Conservation (phyloP, 805 yeast species). For the Candida rishiriensis region DNA sequence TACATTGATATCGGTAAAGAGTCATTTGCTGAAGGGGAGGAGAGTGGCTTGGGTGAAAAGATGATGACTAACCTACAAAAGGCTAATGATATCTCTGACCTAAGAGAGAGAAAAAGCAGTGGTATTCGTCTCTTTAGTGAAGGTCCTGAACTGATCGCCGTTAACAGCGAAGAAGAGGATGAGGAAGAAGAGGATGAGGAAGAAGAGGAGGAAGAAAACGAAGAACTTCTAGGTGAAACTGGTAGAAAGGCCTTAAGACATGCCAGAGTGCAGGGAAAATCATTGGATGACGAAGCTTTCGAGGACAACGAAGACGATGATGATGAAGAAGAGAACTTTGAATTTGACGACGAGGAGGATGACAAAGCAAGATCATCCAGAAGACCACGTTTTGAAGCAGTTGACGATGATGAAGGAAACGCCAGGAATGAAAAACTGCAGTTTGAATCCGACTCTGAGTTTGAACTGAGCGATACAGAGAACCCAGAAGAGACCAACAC, state of each 20-base stretch:
- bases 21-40: constrained; percentile 25
- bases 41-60: constrained; percentile 78
- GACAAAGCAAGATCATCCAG: constrained; percentile 34
- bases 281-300: constrained; percentile 41
- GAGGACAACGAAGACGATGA: constrained; percentile 42
- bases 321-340: constrained; percentile 33
- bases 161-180: constrained; percentile 37
- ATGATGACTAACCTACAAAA: constrained; percentile 78
- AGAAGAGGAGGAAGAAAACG: constrained; percentile 25
- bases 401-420: constrained; percentile 9
- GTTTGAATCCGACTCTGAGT: constrained; percentile 51
- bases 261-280: constrained; percentile 54
- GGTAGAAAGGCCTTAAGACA: constrained; percentile 67
- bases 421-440: constrained; percentile 30
- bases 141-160: constrained; percentile 30
- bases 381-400: constrained; percentile 39
- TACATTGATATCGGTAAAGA: constrained; percentile 72
- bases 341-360: constrained; percentile 37
- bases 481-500: constrained; percentile 33
- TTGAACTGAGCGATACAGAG: constrained; percentile 34
- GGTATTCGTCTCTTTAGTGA: constrained; percentile 73
- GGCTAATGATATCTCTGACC: constrained; percentile 51
- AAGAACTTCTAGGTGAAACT: constrained; percentile 33
- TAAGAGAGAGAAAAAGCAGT: constrained; percentile 38
- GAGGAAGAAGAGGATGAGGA: constrained; percentile 35